Base-by-base conservation (phyloP, 176 grass and related monocot genomes). In the Raddia guianensis region DNA sequence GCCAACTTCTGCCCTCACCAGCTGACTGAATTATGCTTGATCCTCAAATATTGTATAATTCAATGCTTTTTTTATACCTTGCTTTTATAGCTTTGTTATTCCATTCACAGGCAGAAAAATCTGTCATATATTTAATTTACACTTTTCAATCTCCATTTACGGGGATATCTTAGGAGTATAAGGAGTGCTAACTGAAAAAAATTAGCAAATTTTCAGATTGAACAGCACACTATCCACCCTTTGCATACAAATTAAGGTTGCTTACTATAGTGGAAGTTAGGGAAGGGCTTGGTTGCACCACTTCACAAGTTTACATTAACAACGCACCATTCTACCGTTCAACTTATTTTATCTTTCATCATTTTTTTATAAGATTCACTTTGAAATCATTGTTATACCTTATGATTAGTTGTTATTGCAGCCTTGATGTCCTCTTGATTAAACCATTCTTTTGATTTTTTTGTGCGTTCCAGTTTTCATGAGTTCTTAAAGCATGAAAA, bases 401-500 rank as follows among this genome's bases (percentile, higher is more conserved):
- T 63, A 49, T 16, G 66, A 34, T 82, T 72, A 67, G 14, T 49
- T 71, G 2, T 32, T 85, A 2, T 75, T 63, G 12, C 51, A 50
- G 60, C 33, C 13, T 70, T 85, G n/a, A 60, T 66, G 49, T 52
- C 63, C 59, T 85, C 62, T 66, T 60, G 21, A 49, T 73, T 82
- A 21, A 70, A 46, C n/a, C 49, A 51, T 43, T 35, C 2, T 66
- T 74, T 83, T 90, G 49, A 50, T 79, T 63, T 77, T 81, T 51
- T 81, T 51, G 21, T 67, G 12, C 72, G 46, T 74, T 80, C 74
- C 92, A 99, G 96, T 68, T 93, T 98, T 79, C 96, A 93, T 77
- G 96, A 95, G 81, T 98, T 98, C 79, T 71, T 93, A 63, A 98
- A 98, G 86, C 92, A 93, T 42, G 88, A 95, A 64, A 93, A 82